Conservation (phyloP, 2,329 filamentous ascomycete genomes). For the Sporothrix brasiliensis region DNA sequence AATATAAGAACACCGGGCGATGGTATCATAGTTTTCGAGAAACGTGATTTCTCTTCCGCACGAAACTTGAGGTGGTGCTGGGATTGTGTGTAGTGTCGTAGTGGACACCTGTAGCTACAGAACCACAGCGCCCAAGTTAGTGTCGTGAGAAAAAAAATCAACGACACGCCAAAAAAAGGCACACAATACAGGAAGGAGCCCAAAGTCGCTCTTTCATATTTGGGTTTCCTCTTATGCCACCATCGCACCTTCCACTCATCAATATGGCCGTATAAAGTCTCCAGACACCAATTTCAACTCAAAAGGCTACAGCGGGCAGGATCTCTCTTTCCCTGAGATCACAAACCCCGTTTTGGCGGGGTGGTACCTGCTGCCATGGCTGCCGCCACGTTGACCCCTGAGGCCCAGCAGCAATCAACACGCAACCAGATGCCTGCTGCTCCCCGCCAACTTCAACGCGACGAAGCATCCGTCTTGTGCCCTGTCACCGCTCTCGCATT, state of each 20-base stretch:
- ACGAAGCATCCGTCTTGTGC: conserved; percentile 45
- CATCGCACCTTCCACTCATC: conserved; percentile 8
- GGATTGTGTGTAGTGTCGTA: background rate
- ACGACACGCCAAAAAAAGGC: conserved; percentile 10
- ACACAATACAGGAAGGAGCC: background rate
- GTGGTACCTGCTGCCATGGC: conserved; percentile 16
- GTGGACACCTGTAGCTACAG: background rate
- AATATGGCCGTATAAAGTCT: background rate
- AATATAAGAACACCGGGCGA: too few species aligned
- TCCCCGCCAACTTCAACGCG: background rate
- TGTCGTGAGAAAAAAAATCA: conserved; percentile 20
- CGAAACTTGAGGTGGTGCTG: background rate
- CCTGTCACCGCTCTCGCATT: conserved; percentile 65
- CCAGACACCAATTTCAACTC: background rate
- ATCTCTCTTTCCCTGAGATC: background rate
- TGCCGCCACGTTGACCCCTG: background rate
- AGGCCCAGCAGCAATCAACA: background rate
- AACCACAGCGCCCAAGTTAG: background rate
- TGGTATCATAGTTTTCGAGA: too few species aligned
- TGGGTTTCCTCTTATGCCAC: background rate
- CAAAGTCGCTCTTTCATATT: background rate
- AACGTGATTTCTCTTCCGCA: background rate
- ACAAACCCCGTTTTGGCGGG: background rate
- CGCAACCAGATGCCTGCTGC: background rate
- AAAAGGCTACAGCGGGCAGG: background rate